Percentiles rank a stretch among this genome's conserved stretches.
phyloP scores from a whole-genome alignment of 331 rosid species.

The Phaseolus coccineus region DNA sequence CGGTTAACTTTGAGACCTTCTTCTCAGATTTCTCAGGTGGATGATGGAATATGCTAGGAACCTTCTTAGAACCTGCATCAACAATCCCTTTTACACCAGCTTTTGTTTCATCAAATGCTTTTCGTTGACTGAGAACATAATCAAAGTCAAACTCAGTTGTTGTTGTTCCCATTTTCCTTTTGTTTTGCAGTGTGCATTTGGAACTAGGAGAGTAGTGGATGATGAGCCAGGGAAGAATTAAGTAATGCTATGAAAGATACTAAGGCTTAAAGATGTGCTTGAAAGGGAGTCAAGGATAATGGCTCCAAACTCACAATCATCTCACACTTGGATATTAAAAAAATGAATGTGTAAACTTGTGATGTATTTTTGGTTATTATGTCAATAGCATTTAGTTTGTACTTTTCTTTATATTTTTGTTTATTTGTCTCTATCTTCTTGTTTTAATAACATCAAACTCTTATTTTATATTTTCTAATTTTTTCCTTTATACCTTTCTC shows the following conservation, averaged over 20 bases:
- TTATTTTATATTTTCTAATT: too few species aligned
- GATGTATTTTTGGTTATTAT: neutral
- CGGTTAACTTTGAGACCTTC: neutral
- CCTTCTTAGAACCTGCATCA: conserved; percentile 31
- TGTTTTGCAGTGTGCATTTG: neutral
- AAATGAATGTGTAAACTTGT: neutral
- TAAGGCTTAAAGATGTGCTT: neutral
- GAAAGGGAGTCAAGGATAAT: neutral
- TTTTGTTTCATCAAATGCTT: conserved; percentile 42
- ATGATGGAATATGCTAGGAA: conserved; percentile 35
- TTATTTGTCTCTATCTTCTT: too few species aligned
- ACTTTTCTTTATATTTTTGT: too few species aligned
- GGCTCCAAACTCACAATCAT: neutral
- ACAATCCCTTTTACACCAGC: conserved; percentile 42
- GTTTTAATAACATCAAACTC: too few species aligned
- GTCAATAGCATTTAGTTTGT: too few species aligned
- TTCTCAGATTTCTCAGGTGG: conserved; percentile 22
- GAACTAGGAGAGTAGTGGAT: neutral
- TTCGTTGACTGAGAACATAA: neutral
- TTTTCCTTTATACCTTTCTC: too few species aligned
- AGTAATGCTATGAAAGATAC: too few species aligned
- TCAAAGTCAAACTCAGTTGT: neutral
- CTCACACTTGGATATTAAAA: neutral
- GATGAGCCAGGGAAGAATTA: neutral
- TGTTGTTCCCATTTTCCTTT: conserved; percentile 28